A percentile compares a stretch with the other conserved stretches of the same genome.
Conservation (phyloP, 2,329 filamentous ascomycete species). For the Pseudogymnoascus sp. region DNA sequence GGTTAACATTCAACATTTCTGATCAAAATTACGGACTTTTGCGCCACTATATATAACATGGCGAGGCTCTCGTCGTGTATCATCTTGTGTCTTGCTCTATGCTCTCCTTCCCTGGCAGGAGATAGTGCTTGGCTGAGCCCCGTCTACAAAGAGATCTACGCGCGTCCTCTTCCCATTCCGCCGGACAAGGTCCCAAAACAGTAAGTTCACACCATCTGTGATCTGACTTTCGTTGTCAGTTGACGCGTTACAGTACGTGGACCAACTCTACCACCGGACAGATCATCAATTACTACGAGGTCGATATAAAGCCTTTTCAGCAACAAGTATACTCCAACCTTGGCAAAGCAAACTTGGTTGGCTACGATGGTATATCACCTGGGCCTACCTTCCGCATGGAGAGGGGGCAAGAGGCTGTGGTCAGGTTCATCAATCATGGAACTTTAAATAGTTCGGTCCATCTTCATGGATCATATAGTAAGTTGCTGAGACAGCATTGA, state of each 20-base stretch:
- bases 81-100: too few species aligned
- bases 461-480: constrained; percentile 46
- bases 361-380: constrained; percentile 49
- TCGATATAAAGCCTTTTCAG: constrained; percentile 35
- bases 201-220: not conserved
- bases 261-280: constrained; percentile 16
- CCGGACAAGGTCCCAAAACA: not conserved
- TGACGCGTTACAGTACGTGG: too few species aligned
- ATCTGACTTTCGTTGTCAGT: too few species aligned
- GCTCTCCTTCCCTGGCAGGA: not conserved
- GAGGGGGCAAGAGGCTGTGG: constrained; percentile 44
- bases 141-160: constrained; percentile 20
- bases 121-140: not conserved
- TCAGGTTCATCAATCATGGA: constrained; percentile 23
- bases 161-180: constrained; percentile 18
- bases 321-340: constrained; percentile 39
- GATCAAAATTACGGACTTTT: too few species aligned
- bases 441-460: constrained; percentile 37
- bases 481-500: too few species aligned
- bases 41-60: too few species aligned
- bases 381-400: constrained; percentile 47
- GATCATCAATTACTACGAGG: constrained; percentile 41
- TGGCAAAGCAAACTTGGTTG: constrained; percentile 34
- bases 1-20: too few species aligned
- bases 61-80: too few species aligned